Evolutionary conservation across 345 rosid species (phyloP).

Genomic region (Iberis pinnata): DNA sequence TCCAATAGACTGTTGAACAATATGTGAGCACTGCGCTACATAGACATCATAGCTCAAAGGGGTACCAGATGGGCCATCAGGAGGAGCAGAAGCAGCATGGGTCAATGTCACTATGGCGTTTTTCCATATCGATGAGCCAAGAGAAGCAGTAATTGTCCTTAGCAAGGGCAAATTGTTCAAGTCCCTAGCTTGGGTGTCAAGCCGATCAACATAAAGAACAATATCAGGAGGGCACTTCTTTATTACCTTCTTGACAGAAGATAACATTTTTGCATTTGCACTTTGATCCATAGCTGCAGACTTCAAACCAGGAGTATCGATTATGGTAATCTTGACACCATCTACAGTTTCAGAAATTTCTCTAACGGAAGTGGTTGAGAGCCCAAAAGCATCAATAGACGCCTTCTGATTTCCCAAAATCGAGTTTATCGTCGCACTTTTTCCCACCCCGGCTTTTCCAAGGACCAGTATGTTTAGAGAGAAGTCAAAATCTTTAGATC

Average conservation of each 20-base stretch:
- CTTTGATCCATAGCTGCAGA: slow-evolving; percentile 78
- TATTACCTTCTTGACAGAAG: slow-evolving; percentile 57
- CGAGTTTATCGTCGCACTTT: slow-evolving; percentile 89
- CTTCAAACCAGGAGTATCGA: slow-evolving; percentile 80
- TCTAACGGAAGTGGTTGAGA: slow-evolving; percentile 60
- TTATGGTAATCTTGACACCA: slow-evolving; percentile 60
- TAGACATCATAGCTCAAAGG: slow-evolving; percentile 84
- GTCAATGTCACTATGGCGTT: slow-evolving; percentile 82
- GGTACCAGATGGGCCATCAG: slow-evolving; percentile 87
- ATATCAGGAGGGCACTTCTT: slow-evolving; percentile 75
- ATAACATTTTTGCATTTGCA: slow-evolving; percentile 49
- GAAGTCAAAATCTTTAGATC: slow-evolving; percentile 53
- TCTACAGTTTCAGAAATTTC: slow-evolving; percentile 59
- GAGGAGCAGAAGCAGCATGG: slow-evolving; percentile 95
- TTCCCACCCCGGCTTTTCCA: slow-evolving; percentile 92
- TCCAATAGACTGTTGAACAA: slow-evolving; percentile 88
- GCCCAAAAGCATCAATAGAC: slow-evolving; percentile 63
- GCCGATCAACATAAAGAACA: slow-evolving; percentile 80
- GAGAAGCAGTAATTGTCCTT: slow-evolving; percentile 53
- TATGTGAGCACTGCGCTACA: slow-evolving; percentile 86
- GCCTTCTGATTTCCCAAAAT: slow-evolving; percentile 72
- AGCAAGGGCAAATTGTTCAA: slow-evolving; percentile 77
- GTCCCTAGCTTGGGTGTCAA: slow-evolving; percentile 78
- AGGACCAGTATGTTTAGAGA: slow-evolving; percentile 75
- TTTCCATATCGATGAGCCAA: slow-evolving; percentile 82